A percentile compares a stretch with the other conserved stretches of the same genome.
Conservation (phyloP, 2,329 filamentous ascomycete genomes). For the Curvularia eragrostidis region DNA sequence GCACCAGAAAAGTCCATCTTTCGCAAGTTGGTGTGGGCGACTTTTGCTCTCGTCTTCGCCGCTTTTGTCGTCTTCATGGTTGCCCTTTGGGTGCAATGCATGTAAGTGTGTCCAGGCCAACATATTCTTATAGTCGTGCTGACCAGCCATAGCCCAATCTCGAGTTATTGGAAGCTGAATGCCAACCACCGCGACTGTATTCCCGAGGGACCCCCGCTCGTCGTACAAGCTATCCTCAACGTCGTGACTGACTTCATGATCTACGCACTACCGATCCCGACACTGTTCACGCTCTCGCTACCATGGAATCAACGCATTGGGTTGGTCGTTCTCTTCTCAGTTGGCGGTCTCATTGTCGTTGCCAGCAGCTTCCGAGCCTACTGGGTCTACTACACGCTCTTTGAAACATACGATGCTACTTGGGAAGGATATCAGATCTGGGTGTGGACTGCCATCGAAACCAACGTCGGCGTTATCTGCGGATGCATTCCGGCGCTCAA, state of each 20-base stretch:
- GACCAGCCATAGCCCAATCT: constrained; percentile 50
- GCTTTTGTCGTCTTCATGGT: constrained; percentile 47
- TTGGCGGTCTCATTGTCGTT: constrained; percentile 56
- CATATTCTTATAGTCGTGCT: constrained; percentile 16
- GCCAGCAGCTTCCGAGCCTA: constrained; percentile 56
- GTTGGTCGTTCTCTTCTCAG: constrained; percentile 52
- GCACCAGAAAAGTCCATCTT: constrained; percentile 50
- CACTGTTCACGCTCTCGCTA: constrained; percentile 55
- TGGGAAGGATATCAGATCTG: constrained; percentile 55
- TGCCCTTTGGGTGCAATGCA: constrained; percentile 49
- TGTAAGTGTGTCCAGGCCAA: constrained; percentile 31
- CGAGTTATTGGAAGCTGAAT: constrained; percentile 54
- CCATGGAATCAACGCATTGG: constrained; percentile 54
- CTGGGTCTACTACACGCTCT: constrained; percentile 55
- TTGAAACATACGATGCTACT: constrained; percentile 55
- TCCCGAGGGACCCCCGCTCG: constrained; percentile 54
- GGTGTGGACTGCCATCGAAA: constrained; percentile 54
- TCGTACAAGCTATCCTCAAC: constrained; percentile 54
- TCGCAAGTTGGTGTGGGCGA: constrained; percentile 47
- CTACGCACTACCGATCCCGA: constrained; percentile 55
- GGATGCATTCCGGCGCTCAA: constrained; percentile 55
- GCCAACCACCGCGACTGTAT: constrained; percentile 50
- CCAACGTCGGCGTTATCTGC: constrained; percentile 54
- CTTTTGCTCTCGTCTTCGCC: constrained; percentile 44
- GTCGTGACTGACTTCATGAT: constrained; percentile 56